Evolutionary conservation across 176 grass and related monocot species (phyloP), one percentile per base, ranked within the genome.

Genomic region (barley (Hordeum vulgare)): DNA sequence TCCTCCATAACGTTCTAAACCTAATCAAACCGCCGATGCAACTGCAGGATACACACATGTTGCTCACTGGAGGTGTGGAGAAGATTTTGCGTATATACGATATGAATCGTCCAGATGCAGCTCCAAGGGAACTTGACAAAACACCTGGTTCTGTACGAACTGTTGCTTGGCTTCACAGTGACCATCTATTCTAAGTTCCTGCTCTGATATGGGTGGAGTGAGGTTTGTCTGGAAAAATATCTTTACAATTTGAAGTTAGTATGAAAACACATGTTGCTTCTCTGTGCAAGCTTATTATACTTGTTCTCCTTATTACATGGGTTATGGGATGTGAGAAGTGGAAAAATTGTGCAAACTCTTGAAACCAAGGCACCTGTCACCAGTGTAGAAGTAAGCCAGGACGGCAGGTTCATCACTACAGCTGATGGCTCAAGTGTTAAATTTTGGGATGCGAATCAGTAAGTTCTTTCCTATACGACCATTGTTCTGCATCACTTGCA

Each of bases 371-470:
- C n/a, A n/a, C n/a, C n/a, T n/a, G n/a, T n/a, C n/a, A n/a, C n/a
- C n/a, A n/a, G n/a, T n/a, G n/a, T n/a, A n/a, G n/a, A n/a, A n/a
- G n/a, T n/a, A n/a, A n/a, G n/a, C n/a, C n/a, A n/a, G n/a, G n/a
- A n/a, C n/a, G n/a, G n/a, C n/a, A n/a, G n/a, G n/a, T n/a, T n/a
- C n/a, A n/a, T n/a, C n/a, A n/a, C n/a, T n/a, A n/a, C n/a, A n/a
- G n/a, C n/a, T n/a, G n/a, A n/a, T n/a, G n/a, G n/a, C 4, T 91
- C 96, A 29, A 91, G 87, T 85, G 87, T 98, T 80, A 98, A 95
- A 70, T 97, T 97, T 71, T 97, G 95, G 95, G 95, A 97, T 40
- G 92, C 90, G 0, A 97, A 97, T 86, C 88, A 94, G 95, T 97
- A 93, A 37, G 88, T 78, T 71, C 24, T 75, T 63, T 77, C 20